Evolutionary conservation across 2,329 filamentous ascomycete genomes (phyloP), one percentile per base, ranked within the genome.

Genomic region (Ophiocordyceps camponoti-floridani): DNA sequence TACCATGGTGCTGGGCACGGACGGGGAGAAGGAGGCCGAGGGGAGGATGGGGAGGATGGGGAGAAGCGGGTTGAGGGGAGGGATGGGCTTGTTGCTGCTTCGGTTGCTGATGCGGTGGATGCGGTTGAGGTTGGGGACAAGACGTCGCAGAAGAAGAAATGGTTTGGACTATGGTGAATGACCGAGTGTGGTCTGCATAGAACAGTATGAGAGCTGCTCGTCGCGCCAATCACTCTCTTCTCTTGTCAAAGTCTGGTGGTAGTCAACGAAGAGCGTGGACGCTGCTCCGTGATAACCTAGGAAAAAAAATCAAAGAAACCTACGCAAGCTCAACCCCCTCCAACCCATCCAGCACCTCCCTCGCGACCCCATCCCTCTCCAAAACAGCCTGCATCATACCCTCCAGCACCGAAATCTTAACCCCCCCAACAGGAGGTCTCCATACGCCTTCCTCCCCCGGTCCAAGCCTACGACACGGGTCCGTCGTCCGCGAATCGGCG

Each of bases 331-430:
- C 82, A 41, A 91, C 84, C 16, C 72, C 76, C 49, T 88, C 81
- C 52, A 96, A 63, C 1, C 82, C 88, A 49, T 82, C 77, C 56
- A 96, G 68, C 6, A 95, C 82, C 60, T 95, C 89, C 51, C 88
- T 79, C 4, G 82, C 86, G 27, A 95, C 81, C 31, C 87, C 86
- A 0, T 82, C 82, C 53, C 73, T 76, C 57, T 83, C 76, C 47
- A 94, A 60, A 30, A 87, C 83, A 58, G 80, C 77, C 58, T 81
- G 77, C 48, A 93, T 77, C 64, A 95, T 84, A 44, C 72, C 70
- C 44, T 78, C 73, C 51, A 96, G 64, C 16, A 91, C 67, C 4
- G 64, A 68, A 54, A 86, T 75, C 66, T 84, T 87, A 35, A 89
- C 77, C 2, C 89, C 89, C 37, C 89, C 89, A 30, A 87, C 63